These are phyloP conservation scores for Amylostereum chailletii DNA, from an alignment of 1,284 basidiomycete genomes.

Conservation along the genomic window DNA sequence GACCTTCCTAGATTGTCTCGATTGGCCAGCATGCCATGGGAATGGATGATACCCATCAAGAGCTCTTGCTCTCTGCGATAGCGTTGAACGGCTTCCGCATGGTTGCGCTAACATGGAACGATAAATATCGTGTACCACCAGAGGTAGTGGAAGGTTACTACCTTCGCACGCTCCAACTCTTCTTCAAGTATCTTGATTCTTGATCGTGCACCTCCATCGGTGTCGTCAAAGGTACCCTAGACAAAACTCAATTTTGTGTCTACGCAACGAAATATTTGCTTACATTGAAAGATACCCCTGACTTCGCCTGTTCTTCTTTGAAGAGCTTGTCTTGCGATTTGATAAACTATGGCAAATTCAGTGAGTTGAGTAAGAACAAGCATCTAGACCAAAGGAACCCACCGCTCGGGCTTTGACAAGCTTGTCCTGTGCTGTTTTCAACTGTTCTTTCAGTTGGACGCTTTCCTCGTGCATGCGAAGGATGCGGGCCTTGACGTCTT, in stretches of 20 bases:
- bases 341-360: conserved; percentile 58
- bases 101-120: conserved; percentile 33
- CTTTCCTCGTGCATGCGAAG: conserved; percentile 74
- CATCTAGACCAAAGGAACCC: conserved; percentile 12
- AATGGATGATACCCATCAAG: conserved; percentile 71
- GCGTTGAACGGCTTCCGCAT: conserved; percentile 46
- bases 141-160: conserved; percentile 18
- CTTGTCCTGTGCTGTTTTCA: conserved; percentile 71
- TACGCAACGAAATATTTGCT: neutral
- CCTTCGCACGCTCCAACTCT: conserved; percentile 58
- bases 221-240: conserved; percentile 62
- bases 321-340: conserved; percentile 86
- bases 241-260: conserved; percentile 1
- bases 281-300: conserved; percentile 16
- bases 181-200: conserved; percentile 68
- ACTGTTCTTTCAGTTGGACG: conserved; percentile 58
- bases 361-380: neutral
- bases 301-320: conserved; percentile 64
- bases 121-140: conserved; percentile 1
- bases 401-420: conserved; percentile 76
- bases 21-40: conserved; percentile 53
- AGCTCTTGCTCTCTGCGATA: conserved; percentile 74
- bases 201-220: conserved; percentile 56
- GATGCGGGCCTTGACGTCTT: conserved; percentile 74
- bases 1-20: conserved; percentile 37